A percentile compares a stretch with the other conserved stretches of the same genome.
Evolutionary conservation across 202 grass and related monocot genomes (phyloP).

Genomic region (Zizania palustris): DNA sequence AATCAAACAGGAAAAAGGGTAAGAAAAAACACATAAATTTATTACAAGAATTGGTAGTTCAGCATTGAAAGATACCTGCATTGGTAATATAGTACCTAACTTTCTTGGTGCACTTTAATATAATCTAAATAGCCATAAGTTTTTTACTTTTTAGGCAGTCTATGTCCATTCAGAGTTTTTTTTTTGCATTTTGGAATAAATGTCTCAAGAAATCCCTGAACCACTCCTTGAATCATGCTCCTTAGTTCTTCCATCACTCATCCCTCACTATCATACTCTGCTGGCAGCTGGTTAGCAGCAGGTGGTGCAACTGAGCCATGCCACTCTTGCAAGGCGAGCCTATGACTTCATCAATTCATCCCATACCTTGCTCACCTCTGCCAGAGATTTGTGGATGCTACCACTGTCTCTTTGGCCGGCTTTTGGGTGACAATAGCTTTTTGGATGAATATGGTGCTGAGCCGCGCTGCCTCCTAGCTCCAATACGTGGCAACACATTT

Average conservation of each 20-base stretch:
- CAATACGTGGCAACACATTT: neutral
- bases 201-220: neutral
- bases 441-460: neutral
- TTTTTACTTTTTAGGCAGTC: neutral
- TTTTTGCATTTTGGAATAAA: neutral
- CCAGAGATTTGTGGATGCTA: neutral
- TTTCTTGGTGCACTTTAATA: neutral
- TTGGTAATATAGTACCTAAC: neutral
- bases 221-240: neutral
- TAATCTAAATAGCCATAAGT: neutral
- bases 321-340: neutral
- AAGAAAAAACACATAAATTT: conserved; percentile 11
- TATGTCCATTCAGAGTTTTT: neutral
- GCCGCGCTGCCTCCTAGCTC: neutral
- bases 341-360: neutral
- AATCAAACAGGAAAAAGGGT: neutral
- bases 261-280: neutral
- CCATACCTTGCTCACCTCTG: neutral
- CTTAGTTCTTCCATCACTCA: neutral
- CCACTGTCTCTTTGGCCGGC: neutral
- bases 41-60: neutral
- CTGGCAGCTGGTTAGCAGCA: neutral
- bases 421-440: neutral
- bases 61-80: neutral
- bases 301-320: neutral